These are phyloP conservation scores for Trypanosoma boissoni DNA, from an alignment of 208 protist genomes.

Conservation along the genomic window DNA sequence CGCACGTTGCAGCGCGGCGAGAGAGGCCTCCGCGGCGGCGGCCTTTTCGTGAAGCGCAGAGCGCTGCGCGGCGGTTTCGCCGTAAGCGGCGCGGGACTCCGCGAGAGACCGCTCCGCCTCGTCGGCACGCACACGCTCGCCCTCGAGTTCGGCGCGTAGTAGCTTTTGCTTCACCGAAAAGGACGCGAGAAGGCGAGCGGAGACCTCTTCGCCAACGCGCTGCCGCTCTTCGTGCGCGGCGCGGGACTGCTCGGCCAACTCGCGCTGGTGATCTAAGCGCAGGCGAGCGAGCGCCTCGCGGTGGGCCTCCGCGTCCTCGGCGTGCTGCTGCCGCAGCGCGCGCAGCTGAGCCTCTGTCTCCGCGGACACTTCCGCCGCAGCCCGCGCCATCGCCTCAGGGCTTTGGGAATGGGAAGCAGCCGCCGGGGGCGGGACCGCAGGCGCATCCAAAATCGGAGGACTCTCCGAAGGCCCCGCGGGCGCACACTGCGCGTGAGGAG, in stretches of 20 bases:
- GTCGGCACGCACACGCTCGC: slow-evolving; percentile 37
- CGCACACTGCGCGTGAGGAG: not conserved
- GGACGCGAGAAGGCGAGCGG: slow-evolving; percentile 50
- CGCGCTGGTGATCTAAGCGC: slow-evolving; percentile 40
- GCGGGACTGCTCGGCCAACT: slow-evolving; percentile 51
- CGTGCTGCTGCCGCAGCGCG: slow-evolving; percentile 30
- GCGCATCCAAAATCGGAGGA: not conserved
- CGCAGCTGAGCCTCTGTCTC: too few species aligned
- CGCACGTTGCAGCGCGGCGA: slow-evolving; percentile 22
- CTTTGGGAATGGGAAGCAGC: too few species aligned
- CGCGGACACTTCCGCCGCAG: too few species aligned
- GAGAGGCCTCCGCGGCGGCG: slow-evolving; percentile 27
- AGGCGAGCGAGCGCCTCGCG: slow-evolving; percentile 41
- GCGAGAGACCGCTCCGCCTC: slow-evolving; percentile 17
- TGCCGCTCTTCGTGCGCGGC: slow-evolving; percentile 36
- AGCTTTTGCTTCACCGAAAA: slow-evolving; percentile 52
- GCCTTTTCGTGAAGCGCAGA: slow-evolving; percentile 21
- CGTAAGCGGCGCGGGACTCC: not conserved
- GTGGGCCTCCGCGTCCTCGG: slow-evolving; percentile 33
- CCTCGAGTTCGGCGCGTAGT: slow-evolving; percentile 41
- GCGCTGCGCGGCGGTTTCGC: slow-evolving; percentile 24
- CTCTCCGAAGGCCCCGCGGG: not conserved
- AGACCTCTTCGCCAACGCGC: slow-evolving; percentile 40
- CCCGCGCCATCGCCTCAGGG: too few species aligned
- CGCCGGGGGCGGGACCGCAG: too few species aligned